Evolutionary conservation across 192 early-diverging fungal species (phyloP).

Genomic region (Backusella liffmaniae): DNA sequence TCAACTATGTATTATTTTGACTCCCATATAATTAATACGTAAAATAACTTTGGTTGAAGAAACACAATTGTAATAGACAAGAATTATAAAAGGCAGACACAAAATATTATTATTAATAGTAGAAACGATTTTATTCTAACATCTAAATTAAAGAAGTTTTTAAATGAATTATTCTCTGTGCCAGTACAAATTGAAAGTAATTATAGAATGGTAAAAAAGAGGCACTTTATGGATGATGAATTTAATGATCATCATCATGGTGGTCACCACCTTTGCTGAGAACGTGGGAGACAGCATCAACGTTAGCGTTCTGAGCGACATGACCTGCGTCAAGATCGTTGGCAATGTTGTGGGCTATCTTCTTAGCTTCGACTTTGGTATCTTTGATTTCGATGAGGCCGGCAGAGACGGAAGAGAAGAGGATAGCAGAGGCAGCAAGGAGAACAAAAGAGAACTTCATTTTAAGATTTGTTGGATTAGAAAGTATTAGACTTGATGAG

Average conservation of each 20-base stretch:
- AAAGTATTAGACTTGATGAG: background rate
- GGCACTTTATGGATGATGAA: background rate
- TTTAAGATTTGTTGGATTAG: background rate
- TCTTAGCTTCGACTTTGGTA: background rate
- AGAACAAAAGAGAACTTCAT: constrained; percentile 5
- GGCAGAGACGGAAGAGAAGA: background rate
- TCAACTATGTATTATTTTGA: too few species aligned
- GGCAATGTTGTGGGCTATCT: background rate
- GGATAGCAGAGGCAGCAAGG: background rate
- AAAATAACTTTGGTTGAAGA: background rate
- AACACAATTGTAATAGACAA: background rate
- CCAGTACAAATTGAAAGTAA: background rate
- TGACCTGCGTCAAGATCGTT: background rate
- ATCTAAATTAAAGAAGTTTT: constrained; percentile 6
- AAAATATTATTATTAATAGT: constrained; percentile 1
- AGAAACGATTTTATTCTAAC: constrained; percentile 3
- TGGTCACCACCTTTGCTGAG: background rate
- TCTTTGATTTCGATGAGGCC: background rate
- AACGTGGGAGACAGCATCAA: background rate
- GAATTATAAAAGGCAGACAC: background rate
- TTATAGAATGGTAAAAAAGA: background rate
- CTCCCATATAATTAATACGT: background rate
- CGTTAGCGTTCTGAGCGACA: background rate
- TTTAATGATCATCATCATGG: background rate
- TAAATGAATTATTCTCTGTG: constrained; percentile 6